These are phyloP conservation scores for Tetracladium marchalianum DNA, from an alignment of 495 filamentous ascomycete genomes.

Conservation along the genomic window DNA sequence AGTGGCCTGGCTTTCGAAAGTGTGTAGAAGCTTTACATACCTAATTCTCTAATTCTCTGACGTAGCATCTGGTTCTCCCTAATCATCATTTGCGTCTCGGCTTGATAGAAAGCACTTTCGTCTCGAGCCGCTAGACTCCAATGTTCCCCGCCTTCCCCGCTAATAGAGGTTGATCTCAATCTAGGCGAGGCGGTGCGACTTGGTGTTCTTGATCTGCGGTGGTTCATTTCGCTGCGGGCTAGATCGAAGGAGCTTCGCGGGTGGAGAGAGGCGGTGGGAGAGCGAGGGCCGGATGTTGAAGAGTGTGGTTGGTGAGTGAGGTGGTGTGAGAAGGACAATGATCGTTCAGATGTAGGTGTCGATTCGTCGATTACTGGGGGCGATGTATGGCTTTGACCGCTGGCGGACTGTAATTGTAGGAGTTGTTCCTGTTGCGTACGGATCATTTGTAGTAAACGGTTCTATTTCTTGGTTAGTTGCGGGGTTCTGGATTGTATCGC, in stretches of 20 bases:
- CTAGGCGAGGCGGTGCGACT: slow-evolving; percentile 46
- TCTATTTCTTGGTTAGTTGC: slow-evolving; percentile 36
- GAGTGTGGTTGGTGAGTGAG: slow-evolving; percentile 31
- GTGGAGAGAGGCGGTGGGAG: slow-evolving; percentile 43
- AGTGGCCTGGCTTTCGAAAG: not conserved
- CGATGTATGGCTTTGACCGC: slow-evolving; percentile 29
- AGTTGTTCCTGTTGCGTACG: slow-evolving; percentile 77
- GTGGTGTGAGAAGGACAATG: slow-evolving; percentile 41
- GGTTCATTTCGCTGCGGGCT: slow-evolving; percentile 38
- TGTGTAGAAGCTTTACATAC: slow-evolving; percentile 29
- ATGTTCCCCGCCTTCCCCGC: slow-evolving; percentile 35
- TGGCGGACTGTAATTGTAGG: slow-evolving; percentile 48
- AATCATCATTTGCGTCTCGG: slow-evolving; percentile 76
- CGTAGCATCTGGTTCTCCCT: slow-evolving; percentile 93
- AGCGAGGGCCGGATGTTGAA: slow-evolving; percentile 32
- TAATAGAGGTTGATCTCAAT: slow-evolving; percentile 43
- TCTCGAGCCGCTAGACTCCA: slow-evolving; percentile 46
- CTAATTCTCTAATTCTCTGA: slow-evolving; percentile 74
- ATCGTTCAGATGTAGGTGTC: slow-evolving; percentile 56
- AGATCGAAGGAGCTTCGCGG: slow-evolving; percentile 48
- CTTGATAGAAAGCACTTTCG: slow-evolving; percentile 82
- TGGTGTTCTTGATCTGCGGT: slow-evolving; percentile 43
- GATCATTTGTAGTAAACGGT: slow-evolving; percentile 83
- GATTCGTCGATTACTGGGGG: slow-evolving; percentile 56
- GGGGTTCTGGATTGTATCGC: not conserved